A percentile compares a stretch with the other conserved stretches of the same genome.
Evolutionary conservation across 1,284 basidiomycete species (phyloP).

Genomic region (Rhodotorula sp.): DNA sequence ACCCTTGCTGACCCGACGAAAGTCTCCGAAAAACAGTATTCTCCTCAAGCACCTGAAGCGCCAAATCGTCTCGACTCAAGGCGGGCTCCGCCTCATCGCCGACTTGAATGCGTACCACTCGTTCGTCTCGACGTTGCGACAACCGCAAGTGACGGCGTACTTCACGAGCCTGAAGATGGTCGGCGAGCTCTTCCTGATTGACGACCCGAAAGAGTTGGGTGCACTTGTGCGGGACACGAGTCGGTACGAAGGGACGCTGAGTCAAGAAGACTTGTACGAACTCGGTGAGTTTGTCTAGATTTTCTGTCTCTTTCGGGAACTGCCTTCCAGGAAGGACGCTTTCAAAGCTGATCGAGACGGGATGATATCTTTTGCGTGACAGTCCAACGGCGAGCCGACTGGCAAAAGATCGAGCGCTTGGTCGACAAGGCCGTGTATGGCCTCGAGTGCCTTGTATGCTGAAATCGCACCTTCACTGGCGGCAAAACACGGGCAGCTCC

Average conservation of each 20-base stretch:
- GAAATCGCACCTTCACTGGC: neutral
- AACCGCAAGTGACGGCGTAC: slow-evolving; percentile 66
- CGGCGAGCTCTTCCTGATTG: slow-evolving; percentile 83
- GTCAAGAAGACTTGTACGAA: slow-evolving; percentile 84
- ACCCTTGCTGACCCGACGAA: neutral
- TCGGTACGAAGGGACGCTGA: slow-evolving; percentile 85
- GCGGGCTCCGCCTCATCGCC: slow-evolving; percentile 93
- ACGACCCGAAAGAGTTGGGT: slow-evolving; percentile 72
- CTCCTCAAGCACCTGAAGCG: slow-evolving; percentile 94
- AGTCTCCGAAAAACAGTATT: slow-evolving; percentile 58
- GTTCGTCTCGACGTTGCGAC: slow-evolving; percentile 77
- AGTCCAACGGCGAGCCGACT: slow-evolving; percentile 69
- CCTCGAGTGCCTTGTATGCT: slow-evolving; percentile 39
- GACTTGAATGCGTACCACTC: slow-evolving; percentile 90
- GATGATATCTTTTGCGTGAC: neutral
- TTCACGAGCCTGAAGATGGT: slow-evolving; percentile 95
- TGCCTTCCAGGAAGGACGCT: too few relatives aligned
- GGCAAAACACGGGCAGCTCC: too few relatives aligned
- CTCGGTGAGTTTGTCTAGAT: slow-evolving; percentile 53
- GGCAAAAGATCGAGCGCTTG: slow-evolving; percentile 93
- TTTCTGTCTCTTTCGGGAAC: too few relatives aligned
- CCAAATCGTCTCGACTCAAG: slow-evolving; percentile 88
- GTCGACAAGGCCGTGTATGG: slow-evolving; percentile 69
- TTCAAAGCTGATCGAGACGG: too few relatives aligned
- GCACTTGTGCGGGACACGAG: slow-evolving; percentile 92